Conservation (phyloP, 306 rosid genomes). For the Neltuma alba region DNA sequence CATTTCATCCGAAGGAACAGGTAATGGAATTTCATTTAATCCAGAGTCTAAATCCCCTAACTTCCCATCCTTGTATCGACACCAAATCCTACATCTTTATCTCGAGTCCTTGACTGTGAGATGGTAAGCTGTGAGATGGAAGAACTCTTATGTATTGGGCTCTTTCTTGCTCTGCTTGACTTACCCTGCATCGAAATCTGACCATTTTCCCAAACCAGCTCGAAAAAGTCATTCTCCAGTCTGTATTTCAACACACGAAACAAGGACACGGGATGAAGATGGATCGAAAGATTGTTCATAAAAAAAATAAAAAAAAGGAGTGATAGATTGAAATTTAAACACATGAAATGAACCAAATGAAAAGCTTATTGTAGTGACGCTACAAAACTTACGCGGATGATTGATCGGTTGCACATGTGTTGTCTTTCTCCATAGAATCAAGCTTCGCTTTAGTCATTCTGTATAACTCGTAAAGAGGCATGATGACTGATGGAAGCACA, state of each 20-base stretch:
- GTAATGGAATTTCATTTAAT: constrained; percentile 59
- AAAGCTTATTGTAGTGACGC: constrained; percentile 20
- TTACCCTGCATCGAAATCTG: constrained; percentile 79
- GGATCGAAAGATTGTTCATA: not conserved
- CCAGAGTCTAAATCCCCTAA: constrained; percentile 57
- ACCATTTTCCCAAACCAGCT: constrained; percentile 93
- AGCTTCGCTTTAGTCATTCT: constrained; percentile 64
- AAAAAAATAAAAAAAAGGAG: not conserved
- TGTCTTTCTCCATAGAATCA: constrained; percentile 53
- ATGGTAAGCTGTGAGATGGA: constrained; percentile 59
- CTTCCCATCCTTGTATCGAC: constrained; percentile 57
- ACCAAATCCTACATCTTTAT: constrained; percentile 59
- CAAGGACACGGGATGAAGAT: constrained; percentile 17
- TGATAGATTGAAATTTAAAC: constrained; percentile 27
- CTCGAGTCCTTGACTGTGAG: constrained; percentile 59
- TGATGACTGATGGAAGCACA: constrained; percentile 43
- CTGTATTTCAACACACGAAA: constrained; percentile 56
- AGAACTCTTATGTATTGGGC: constrained; percentile 55
- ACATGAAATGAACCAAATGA: constrained; percentile 7
- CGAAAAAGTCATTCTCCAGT: constrained; percentile 72
- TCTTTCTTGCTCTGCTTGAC: constrained; percentile 71
- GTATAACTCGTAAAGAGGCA: constrained; percentile 91
- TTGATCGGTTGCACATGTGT: constrained; percentile 44
- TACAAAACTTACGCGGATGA: constrained; percentile 66
- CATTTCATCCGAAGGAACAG: constrained; percentile 68